Percentiles rank a stretch among this genome's conserved stretches.
Evolutionary conservation across 2,329 filamentous ascomycete genomes (phyloP).

Genomic region (Fusarium floridanum): DNA sequence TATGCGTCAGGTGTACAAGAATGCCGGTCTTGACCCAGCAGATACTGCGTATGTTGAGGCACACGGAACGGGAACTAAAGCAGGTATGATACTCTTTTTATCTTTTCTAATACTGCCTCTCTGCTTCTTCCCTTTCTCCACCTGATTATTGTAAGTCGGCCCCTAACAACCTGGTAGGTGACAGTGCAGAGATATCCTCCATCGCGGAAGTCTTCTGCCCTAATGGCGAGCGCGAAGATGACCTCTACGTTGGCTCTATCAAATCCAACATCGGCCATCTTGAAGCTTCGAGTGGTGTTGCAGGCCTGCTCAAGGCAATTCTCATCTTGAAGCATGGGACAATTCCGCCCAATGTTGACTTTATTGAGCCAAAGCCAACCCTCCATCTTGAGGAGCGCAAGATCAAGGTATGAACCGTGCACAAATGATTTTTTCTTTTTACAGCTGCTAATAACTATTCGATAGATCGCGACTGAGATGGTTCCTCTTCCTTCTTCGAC

Average conservation of each 20-base stretch:
- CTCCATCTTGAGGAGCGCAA: constrained; percentile 15
- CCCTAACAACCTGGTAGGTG: constrained; percentile 15
- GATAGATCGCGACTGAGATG: constrained; percentile 21
- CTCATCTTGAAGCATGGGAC: constrained; percentile 24
- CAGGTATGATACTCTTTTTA: constrained; percentile 4
- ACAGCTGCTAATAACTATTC: too few relatives aligned
- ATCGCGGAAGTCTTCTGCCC: constrained; percentile 31
- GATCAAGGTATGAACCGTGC: constrained; percentile 7
- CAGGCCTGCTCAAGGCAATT: constrained; percentile 26
- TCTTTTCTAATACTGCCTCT: not conserved
- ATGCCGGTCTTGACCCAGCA: constrained; percentile 36
- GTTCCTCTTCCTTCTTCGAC: constrained; percentile 5
- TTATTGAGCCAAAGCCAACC: constrained; percentile 22
- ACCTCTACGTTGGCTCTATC: constrained; percentile 28
- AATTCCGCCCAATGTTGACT: constrained; percentile 27
- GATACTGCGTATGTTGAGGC: constrained; percentile 44
- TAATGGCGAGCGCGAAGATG: not conserved
- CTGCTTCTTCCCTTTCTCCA: not conserved
- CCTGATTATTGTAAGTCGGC: not conserved
- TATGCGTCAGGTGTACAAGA: constrained; percentile 49
- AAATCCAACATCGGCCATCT: constrained; percentile 32
- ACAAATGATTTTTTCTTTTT: too few relatives aligned
- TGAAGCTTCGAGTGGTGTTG: constrained; percentile 30
- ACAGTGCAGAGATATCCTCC: constrained; percentile 27
- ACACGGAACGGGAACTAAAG: constrained; percentile 39